Evolutionary conservation across 2,329 filamentous ascomycete genomes (phyloP).

Genomic region (Ophiognomonia clavigignenti-juglandacearum): DNA sequence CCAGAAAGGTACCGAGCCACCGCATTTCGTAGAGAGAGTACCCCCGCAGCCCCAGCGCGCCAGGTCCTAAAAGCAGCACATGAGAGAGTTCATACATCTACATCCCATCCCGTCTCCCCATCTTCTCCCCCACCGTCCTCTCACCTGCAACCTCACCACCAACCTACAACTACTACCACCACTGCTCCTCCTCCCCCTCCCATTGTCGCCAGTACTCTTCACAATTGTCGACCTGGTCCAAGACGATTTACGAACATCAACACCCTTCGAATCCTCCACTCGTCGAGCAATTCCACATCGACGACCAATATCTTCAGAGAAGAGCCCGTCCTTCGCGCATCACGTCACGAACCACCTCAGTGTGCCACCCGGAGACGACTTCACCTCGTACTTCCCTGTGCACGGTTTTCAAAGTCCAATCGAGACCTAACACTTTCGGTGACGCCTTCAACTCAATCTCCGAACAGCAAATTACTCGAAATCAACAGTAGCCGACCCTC

Average conservation of each 20-base stretch:
- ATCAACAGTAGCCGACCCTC: slow-evolving; percentile 12
- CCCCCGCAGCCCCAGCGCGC: slow-evolving; percentile 10
- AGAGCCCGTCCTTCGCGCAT: neutral
- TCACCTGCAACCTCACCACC: no score
- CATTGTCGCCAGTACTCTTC: neutral
- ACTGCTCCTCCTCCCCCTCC: neutral
- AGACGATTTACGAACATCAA: neutral
- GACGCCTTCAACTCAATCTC: slow-evolving; percentile 7
- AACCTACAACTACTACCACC: slow-evolving; percentile 7
- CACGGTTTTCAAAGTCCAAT: no score
- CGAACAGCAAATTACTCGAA: slow-evolving; percentile 2
- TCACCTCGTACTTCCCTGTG: neutral
- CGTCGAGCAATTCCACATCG: neutral
- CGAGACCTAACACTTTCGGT: slow-evolving; percentile 1
- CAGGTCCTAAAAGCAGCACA: slow-evolving; percentile 8
- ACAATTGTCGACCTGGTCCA: slow-evolving; percentile 1
- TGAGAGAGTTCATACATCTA: slow-evolving; percentile 27
- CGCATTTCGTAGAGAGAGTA: slow-evolving; percentile 10
- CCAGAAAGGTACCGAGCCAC: slow-evolving; percentile 11
- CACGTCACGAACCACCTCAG: slow-evolving; percentile 1
- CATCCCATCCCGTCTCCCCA: slow-evolving; percentile 15
- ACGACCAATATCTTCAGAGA: neutral
- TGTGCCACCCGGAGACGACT: neutral
- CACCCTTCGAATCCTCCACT: neutral
- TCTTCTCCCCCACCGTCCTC: neutral